Conservation (phyloP, 2,329 filamentous ascomycete species). For the Blastomyces gilchristii region DNA sequence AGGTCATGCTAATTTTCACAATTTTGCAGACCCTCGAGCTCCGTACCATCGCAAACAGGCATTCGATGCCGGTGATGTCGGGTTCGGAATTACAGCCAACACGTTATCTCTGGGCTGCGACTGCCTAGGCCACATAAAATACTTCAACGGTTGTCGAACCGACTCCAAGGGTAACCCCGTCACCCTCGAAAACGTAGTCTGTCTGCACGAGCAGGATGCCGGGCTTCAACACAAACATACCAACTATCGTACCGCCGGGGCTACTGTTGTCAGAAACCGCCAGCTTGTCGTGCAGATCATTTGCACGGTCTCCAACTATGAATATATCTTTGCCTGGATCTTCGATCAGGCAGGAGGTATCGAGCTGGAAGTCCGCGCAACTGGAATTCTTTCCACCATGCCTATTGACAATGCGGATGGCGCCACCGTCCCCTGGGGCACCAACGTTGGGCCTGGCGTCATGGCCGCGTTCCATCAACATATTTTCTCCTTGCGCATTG, state of each 20-base stretch:
- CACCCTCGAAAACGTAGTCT: slow-evolving; percentile 56
- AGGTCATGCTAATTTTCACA: neutral
- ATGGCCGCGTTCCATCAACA: slow-evolving; percentile 65
- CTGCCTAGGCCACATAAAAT: slow-evolving; percentile 60
- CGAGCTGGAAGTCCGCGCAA: slow-evolving; percentile 57
- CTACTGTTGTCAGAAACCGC: slow-evolving; percentile 52
- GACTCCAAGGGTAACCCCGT: slow-evolving; percentile 48
- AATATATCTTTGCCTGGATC: slow-evolving; percentile 61
- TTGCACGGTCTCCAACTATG: slow-evolving; percentile 62
- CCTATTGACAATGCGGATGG: slow-evolving; percentile 53
- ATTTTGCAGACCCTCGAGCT: slow-evolving; percentile 52
- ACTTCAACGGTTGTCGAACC: slow-evolving; percentile 49
- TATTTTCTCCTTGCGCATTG: slow-evolving; percentile 58
- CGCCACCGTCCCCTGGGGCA: slow-evolving; percentile 55
- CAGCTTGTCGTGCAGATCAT: slow-evolving; percentile 60
- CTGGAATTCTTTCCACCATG: slow-evolving; percentile 57
- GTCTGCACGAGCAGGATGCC: slow-evolving; percentile 60
- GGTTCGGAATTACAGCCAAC: slow-evolving; percentile 58
- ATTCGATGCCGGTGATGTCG: slow-evolving; percentile 59
- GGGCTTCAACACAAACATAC: slow-evolving; percentile 64
- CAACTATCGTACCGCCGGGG: slow-evolving; percentile 56
- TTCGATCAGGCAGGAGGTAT: slow-evolving; percentile 62
- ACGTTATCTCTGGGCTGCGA: slow-evolving; percentile 61
- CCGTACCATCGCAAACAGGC: slow-evolving; percentile 61
- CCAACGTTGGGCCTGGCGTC: slow-evolving; percentile 58